phyloP scores from a whole-genome alignment of 441 rosid genomes.

The Pelargonium exstipulatum region DNA sequence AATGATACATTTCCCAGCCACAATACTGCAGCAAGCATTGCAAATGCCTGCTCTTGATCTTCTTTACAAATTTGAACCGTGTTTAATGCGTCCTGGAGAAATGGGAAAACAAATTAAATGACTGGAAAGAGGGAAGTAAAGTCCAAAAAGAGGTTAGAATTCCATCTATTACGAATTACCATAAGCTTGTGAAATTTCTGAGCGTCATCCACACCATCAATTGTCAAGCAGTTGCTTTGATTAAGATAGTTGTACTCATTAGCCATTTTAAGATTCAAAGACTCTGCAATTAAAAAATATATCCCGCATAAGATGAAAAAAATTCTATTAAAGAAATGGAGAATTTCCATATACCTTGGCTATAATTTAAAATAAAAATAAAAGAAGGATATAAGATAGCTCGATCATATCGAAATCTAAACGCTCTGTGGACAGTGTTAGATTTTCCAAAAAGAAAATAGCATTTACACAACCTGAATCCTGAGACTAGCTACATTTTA shows the following conservation, averaged over 20 bases:
- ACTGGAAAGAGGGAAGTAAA: slow-evolving; percentile 14
- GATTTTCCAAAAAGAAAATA: background rate
- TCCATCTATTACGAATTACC: slow-evolving; percentile 41
- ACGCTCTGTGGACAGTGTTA: background rate
- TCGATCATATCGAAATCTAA: background rate
- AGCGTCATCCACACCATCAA: slow-evolving; percentile 75
- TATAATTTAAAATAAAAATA: too few species aligned
- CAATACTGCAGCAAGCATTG: slow-evolving; percentile 74
- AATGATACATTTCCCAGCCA: slow-evolving; percentile 90
- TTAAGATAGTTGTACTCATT: slow-evolving; percentile 72
- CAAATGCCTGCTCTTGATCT: slow-evolving; percentile 68
- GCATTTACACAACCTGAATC: background rate
- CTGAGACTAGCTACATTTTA: background rate
- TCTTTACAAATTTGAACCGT: slow-evolving; percentile 57
- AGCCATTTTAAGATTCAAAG: slow-evolving; percentile 71
- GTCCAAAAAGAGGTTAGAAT: background rate
- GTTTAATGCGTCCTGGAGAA: slow-evolving; percentile 70
- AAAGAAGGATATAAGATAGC: background rate
- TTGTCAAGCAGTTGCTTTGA: slow-evolving; percentile 76
- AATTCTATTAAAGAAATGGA: background rate
- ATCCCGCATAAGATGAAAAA: background rate
- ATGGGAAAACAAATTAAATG: slow-evolving; percentile 13
- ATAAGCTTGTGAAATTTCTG: slow-evolving; percentile 53
- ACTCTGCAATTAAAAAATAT: slow-evolving; percentile 43
- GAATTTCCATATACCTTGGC: background rate